Evolutionary conservation across 2,329 filamentous ascomycete genomes (phyloP), one percentile per base, ranked within the genome.

Genomic region (Fusarium sacchari): DNA sequence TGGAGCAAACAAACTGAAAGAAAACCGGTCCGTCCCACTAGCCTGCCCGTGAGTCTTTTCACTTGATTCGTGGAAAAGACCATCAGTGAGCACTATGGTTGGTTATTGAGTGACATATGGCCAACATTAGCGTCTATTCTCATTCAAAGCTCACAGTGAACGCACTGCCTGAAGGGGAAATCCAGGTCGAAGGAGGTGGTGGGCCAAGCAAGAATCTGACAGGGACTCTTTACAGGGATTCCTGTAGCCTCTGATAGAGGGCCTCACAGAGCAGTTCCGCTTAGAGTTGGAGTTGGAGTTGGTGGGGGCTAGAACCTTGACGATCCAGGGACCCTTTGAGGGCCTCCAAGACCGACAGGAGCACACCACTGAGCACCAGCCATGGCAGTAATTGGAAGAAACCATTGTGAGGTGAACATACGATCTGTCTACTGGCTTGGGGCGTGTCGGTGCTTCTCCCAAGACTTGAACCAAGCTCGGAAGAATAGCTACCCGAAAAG

Each of bases 11-110:
- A 63, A 64, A 60, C 30, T 34, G 47, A 64, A 67, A 59, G 57
- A 69, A 62, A 74, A 63, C 76, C 77, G 77, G 78, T 71, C 78
- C 78, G 78, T 79, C 62, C 78, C 78, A 78, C 67, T 76, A 74
- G 75, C 64, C 72, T 64, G 60, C 53, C 77, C 52, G 56, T 49
- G 44, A 60, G 57, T 57, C 28, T 50, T 64, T 39, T 40, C 65
- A 34, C 44, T 60, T 60, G 56, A 61, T 64, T 68, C 40, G 46
- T 61, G 60, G 61, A 64, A 49, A 40, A 64, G 44, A 40, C 26
- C 43, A 61, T 30, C 66, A 60, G 72, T 75, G 64, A 26, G 42
- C 52, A 34, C 57, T 55, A 50, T 70, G 65, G 77, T 79, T 77
- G 74, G 75, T 50, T 58, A 22, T 71, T 34, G 32, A 56, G 61